Percentiles rank a stretch among this genome's conserved stretches.
Conservation (phyloP, 306 rosid genomes). For the Mucuna pruriens region DNA sequence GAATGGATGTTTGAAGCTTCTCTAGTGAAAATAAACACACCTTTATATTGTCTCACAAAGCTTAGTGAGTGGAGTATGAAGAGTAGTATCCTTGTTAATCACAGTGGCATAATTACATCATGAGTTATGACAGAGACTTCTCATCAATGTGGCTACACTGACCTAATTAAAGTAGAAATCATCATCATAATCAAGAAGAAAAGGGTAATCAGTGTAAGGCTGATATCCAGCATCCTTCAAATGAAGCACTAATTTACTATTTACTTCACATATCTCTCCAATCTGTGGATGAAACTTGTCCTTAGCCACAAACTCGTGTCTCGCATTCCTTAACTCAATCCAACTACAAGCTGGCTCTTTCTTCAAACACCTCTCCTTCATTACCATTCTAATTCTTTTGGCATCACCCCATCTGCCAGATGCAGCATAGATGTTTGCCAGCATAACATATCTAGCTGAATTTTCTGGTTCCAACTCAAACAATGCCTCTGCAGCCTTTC, state of each 20-base stretch:
- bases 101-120: not conserved
- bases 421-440: constrained; percentile 69
- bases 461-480: constrained; percentile 64
- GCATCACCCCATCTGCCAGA: constrained; percentile 61
- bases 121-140: not conserved
- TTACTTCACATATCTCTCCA: constrained; percentile 50
- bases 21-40: not conserved
- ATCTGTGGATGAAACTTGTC: constrained; percentile 56
- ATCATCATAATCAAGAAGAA: constrained; percentile 45
- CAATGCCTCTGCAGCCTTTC: constrained; percentile 60
- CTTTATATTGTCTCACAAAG: not conserved
- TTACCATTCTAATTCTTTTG: constrained; percentile 52
- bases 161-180: constrained; percentile 31
- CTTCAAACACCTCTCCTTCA: constrained; percentile 54
- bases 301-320: constrained; percentile 60
- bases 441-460: constrained; percentile 68
- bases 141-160: not conserved
- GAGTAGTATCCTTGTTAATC: not conserved
- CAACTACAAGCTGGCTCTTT: constrained; percentile 66
- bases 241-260: constrained; percentile 49
- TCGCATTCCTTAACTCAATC: constrained; percentile 62
- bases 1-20: not conserved
- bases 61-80: not conserved
- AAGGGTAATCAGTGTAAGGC: constrained; percentile 41
- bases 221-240: constrained; percentile 58